Conservation (phyloP, 1,284 basidiomycete species). For the Sphagnurus paluster region DNA sequence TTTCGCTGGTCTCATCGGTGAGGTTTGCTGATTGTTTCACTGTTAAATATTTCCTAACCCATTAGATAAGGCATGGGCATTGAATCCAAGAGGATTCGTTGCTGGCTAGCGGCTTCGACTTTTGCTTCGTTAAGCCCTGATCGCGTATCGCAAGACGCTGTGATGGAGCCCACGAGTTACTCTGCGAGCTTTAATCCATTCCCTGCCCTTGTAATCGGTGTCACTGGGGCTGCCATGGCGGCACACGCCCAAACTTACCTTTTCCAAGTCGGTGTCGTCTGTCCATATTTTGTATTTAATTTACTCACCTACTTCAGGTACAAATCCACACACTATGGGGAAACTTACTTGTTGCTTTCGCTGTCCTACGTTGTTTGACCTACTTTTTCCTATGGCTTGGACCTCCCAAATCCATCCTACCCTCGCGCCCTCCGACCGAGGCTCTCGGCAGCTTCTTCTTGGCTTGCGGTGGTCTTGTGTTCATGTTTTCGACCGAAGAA, state of each 20-base stretch:
- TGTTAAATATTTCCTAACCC: not conserved
- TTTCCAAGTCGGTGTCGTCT: constrained; percentile 61
- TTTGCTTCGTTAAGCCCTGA: constrained; percentile 43
- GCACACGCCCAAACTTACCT: constrained; percentile 90
- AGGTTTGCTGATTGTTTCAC: constrained; percentile 2
- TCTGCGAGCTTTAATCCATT: constrained; percentile 89
- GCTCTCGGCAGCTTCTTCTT: constrained; percentile 87
- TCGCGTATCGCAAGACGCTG: constrained; percentile 37
- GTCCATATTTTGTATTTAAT: not conserved
- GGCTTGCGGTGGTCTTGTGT: constrained; percentile 85
- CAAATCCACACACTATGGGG: constrained; percentile 94
- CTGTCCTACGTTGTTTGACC: constrained; percentile 78
- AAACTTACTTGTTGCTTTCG: constrained; percentile 82
- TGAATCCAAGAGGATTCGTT: constrained; percentile 74
- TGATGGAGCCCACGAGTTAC: constrained; percentile 73
- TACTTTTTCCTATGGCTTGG: constrained; percentile 94
- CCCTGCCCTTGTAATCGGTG: constrained; percentile 89
- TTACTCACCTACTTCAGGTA: constrained; percentile 55
- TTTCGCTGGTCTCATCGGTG: constrained; percentile 87
- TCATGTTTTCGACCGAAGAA: constrained; percentile 93
- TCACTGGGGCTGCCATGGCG: constrained; percentile 95
- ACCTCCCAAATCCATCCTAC: constrained; percentile 74
- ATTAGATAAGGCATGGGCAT: constrained; percentile 64
- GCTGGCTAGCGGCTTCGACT: constrained; percentile 65
- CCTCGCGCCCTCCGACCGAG: constrained; percentile 94